Conservation (phyloP, 2,329 filamentous ascomycete species). For the Aspergillus floridensis region DNA sequence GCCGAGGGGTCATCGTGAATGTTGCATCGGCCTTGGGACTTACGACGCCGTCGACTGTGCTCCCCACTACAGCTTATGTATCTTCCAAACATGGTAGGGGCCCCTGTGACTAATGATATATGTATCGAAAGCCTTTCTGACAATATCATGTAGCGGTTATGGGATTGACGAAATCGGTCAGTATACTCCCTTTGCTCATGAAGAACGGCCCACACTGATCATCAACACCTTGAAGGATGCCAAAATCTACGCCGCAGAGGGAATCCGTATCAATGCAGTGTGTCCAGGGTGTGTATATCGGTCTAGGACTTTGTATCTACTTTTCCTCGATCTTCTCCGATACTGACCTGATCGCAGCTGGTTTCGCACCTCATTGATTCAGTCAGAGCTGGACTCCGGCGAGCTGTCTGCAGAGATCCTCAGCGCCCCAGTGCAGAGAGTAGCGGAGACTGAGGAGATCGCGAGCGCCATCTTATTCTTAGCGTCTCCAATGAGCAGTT, state of each 20-base stretch:
- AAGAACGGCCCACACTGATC: background rate
- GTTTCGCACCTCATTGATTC: background rate
- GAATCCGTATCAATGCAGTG: conserved; percentile 61
- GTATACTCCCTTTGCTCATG: background rate
- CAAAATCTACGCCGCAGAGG: conserved; percentile 50
- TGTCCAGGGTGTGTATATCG: conserved; percentile 50
- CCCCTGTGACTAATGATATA: background rate
- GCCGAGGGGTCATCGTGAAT: conserved; percentile 11
- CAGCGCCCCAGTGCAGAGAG: conserved; percentile 40
- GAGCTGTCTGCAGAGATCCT: background rate
- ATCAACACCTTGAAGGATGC: conserved; percentile 40
- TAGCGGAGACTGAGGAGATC: conserved; percentile 53
- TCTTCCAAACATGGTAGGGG: conserved; percentile 34
- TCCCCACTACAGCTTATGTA: conserved; percentile 17
- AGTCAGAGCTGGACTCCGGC: background rate
- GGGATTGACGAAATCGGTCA: background rate
- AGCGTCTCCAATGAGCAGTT: conserved; percentile 53
- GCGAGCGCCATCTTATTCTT: conserved; percentile 53
- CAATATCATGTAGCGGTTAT: background rate
- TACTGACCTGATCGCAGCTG: background rate
- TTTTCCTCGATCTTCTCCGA: too few relatives aligned
- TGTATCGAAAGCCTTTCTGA: background rate
- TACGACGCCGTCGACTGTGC: background rate
- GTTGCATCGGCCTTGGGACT: conserved; percentile 8
- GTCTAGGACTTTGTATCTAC: background rate